Base-by-base conservation (phyloP, 2,329 filamentous ascomycete genomes). In the Stachybotrys elegans region DNA sequence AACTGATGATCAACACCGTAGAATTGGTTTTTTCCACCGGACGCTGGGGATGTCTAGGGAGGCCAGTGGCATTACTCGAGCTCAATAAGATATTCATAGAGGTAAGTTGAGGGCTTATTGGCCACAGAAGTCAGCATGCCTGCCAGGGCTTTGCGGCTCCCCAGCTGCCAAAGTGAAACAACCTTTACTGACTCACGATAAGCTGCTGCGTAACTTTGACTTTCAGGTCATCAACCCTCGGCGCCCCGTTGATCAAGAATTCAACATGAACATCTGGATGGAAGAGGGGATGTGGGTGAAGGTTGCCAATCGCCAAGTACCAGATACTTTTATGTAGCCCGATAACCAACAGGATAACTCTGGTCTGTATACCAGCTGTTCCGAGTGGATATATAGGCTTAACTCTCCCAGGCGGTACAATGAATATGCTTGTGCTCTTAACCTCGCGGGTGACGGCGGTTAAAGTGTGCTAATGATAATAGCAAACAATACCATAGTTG, bases 71-170 rank as follows among this genome's bases (percentile, higher is more conserved):
- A 3, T 52, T 63, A 37, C 61, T 71, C 46, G 68, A 71, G 52
- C 43, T 71, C 41, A 62, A 67, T 46, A 72, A 72, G 50, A 49
- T 63, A 2, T 55, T 67, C 40, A 59, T 68, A 25, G 64, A 69
- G 62, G 68, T 70, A 51, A 46, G 61, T 36, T 22, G 43, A 22
- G 13, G n/a, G n/a, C n/a, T n/a, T n/a, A n/a, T n/a, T n/a, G n/a
- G n/a, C n/a, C 25, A 29, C 8, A 29, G 9, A n/a, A 29, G 9
- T 29, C n/a, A 29, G 25, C 25, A 9, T 29, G 9, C 9, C n/a
- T 29, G 25, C n/a, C 8, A 29, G 9, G n/a, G 25, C 25, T 29
- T n/a, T n/a, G 9, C n/a, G n/a, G 9, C 8, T 29, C 8, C n/a
- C 25, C 25, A 9, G n/a, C 25, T 29, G 25, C 25, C n/a, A n/a